Evolutionary conservation across 441 rosid genomes (phyloP), one percentile per base, ranked within the genome.

Genomic region (Populus hybrid): DNA sequence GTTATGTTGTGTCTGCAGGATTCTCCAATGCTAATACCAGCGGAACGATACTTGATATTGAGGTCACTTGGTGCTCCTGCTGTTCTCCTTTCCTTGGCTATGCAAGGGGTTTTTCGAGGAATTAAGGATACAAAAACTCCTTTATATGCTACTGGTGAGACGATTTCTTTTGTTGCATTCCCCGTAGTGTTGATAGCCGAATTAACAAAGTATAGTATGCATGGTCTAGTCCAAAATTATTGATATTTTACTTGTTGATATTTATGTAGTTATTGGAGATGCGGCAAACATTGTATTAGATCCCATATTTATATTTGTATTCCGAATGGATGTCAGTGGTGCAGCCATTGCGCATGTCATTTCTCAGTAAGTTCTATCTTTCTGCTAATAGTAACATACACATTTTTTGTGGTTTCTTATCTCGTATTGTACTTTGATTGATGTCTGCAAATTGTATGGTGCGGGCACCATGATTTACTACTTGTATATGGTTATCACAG

Each of bases 331-430:
- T 42, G 81, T 89, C 71, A 85, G 86, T 38, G 93, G 91, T 42
- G 91, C 93, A 26, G 93, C 91, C 78, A 82, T 89, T 42, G 91
- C 93, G 21, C 91, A 88, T 82, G 86, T 88, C 32, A 80, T 88
- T 72, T 88, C 90, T 69, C 88, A 88, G 92, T 87, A 86, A 86
- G 94, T 81, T 21, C 73, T n/a, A 24, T n/a, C 75, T 40, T 61
- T 73, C 38, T 59, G 68, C 30, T 73, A 71, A 30, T 7, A 35
- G 32, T 12, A 66, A 8, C 32, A 61, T 2, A 1, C 9, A 67
- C 21, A 65, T 26, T 69, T 69, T 75, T 71, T 59, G 50, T 64
- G 38, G 23, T 10, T 77, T 46, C 61, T 50, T 4, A 65, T 70
- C 65, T 28, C 65, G 24, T 42, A 24, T 19, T 36, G 14, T 26